phyloP scores from a whole-genome alignment of 805 yeast genomes.

The Vanderwaltozyma polyspora region DNA sequence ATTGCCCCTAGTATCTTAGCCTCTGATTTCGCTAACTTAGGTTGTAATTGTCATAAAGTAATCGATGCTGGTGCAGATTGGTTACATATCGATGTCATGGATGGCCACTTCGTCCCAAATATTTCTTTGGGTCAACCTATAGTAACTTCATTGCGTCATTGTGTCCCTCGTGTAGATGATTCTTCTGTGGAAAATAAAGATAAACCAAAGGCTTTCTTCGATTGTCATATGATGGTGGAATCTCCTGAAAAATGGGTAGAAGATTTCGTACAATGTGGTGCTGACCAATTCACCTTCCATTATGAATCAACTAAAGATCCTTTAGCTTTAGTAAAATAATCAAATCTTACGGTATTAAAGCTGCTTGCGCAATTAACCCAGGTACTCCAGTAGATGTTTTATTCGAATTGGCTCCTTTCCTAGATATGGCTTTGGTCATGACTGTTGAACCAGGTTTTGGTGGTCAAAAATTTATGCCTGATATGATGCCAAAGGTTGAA shows the following conservation, averaged over 20 bases:
- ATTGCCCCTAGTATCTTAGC: slow-evolving; percentile 94
- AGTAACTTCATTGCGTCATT: slow-evolving; percentile 62
- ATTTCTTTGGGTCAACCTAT: slow-evolving; percentile 90
- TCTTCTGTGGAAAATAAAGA: slow-evolving; percentile 21
- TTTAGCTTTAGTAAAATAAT: slow-evolving; percentile 61
- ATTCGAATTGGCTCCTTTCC: slow-evolving; percentile 56
- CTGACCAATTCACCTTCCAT: slow-evolving; percentile 93
- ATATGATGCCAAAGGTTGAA: slow-evolving; percentile 93
- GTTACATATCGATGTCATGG: slow-evolving; percentile 98
- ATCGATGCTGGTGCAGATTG: slow-evolving; percentile 81
- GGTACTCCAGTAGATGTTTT: slow-evolving; percentile 79
- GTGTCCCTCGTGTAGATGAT: slow-evolving; percentile 53
- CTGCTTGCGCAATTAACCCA: slow-evolving; percentile 91
- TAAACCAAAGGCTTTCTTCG: slow-evolving; percentile 51
- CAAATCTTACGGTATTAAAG: slow-evolving; percentile 74
- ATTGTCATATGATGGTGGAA: slow-evolving; percentile 98
- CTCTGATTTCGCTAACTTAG: slow-evolving; percentile 81
- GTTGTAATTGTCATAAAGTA: slow-evolving; percentile 75
- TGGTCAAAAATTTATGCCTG: slow-evolving; percentile 90
- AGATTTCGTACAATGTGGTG: slow-evolving; percentile 87
- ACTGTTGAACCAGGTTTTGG: slow-evolving; percentile 99
- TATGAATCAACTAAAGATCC: slow-evolving; percentile 85
- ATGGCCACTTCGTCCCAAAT: slow-evolving; percentile 97
- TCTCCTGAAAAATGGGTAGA: slow-evolving; percentile 89
- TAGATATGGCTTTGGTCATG: slow-evolving; percentile 96